A percentile compares a stretch with the other conserved stretches of the same genome.
These are phyloP conservation scores for Ananas comosus DNA, from an alignment of 176 grass and related monocot genomes.

Conservation along the genomic window DNA sequence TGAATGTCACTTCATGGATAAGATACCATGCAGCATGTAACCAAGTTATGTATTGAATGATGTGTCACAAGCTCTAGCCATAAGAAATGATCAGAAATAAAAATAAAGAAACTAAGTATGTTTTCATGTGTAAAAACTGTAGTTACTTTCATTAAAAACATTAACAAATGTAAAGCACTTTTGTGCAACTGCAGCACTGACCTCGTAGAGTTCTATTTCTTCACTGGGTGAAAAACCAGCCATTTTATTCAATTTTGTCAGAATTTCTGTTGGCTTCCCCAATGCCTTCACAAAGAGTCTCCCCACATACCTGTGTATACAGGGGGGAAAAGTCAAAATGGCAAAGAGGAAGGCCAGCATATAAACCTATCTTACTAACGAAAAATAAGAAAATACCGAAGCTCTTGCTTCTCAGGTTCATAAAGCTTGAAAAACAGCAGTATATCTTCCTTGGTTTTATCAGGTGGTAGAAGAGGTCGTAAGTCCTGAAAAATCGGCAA, in stretches of 20 bases:
- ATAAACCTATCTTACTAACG: not conserved
- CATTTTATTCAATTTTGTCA: constrained; percentile 75
- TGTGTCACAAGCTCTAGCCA: not conserved
- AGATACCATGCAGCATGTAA: not conserved
- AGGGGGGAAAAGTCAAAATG: constrained; percentile 10
- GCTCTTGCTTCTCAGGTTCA: constrained; percentile 70
- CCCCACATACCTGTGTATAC: constrained; percentile 60
- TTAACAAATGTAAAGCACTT: not conserved
- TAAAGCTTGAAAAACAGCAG: constrained; percentile 93
- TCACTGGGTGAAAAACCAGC: constrained; percentile 65
- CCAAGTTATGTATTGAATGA: not conserved
- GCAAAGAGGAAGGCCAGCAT: not conserved
- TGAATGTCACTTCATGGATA: not conserved
- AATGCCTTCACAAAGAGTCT: constrained; percentile 66
- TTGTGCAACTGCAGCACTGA: not conserved
- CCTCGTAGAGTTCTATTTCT: constrained; percentile 90
- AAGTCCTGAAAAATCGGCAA: constrained; percentile 40
- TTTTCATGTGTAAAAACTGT: not conserved
- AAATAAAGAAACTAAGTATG: not conserved
- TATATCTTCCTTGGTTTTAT: constrained; percentile 85
- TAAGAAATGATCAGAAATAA: not conserved
- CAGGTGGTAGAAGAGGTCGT: constrained; percentile 48
- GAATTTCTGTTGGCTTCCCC: constrained; percentile 71
- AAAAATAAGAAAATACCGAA: constrained; percentile 51
- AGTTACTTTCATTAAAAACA: no score